Conservation (phyloP, 2,329 filamentous ascomycete genomes). For the Ustilaginoidea virens region DNA sequence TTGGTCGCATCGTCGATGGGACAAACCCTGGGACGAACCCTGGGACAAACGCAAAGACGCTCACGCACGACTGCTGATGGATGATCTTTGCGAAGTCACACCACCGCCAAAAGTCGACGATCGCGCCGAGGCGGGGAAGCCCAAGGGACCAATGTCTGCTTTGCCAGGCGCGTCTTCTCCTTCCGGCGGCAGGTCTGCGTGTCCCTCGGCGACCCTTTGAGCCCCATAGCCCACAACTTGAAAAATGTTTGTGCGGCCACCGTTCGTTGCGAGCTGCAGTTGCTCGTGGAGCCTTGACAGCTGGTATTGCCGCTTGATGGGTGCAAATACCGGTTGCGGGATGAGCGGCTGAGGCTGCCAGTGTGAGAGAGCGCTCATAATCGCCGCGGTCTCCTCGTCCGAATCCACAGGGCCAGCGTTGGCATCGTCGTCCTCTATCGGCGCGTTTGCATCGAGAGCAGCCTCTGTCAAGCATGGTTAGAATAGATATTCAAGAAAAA, state of each 20-base stretch:
- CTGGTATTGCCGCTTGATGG: constrained; percentile 48
- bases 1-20: no score
- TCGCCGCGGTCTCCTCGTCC: constrained; percentile 80
- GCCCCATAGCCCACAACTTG: constrained; percentile 40
- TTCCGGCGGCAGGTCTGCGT: constrained; percentile 27
- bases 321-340: constrained; percentile 44
- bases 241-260: constrained; percentile 50
- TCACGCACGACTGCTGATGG: no score
- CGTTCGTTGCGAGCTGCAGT: constrained; percentile 49
- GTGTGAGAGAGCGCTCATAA: constrained; percentile 66
- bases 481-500: constrained; percentile 2
- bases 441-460: constrained; percentile 85
- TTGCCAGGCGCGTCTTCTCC: constrained; percentile 44
- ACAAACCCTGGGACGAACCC: no score
- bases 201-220: constrained; percentile 36
- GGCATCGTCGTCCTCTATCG: constrained; percentile 68
- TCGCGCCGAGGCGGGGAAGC: constrained; percentile 20
- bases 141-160: constrained; percentile 29
- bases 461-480: constrained; percentile 45
- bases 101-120: constrained; percentile 31
- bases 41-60: no score
- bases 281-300: constrained; percentile 49
- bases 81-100: constrained; percentile 24
- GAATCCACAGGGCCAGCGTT: constrained; percentile 75
- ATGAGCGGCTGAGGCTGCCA: constrained; percentile 69